Evolutionary conservation across 768 basidiomycete genomes (phyloP).

Genomic region (Guyanaporus albipodus): DNA sequence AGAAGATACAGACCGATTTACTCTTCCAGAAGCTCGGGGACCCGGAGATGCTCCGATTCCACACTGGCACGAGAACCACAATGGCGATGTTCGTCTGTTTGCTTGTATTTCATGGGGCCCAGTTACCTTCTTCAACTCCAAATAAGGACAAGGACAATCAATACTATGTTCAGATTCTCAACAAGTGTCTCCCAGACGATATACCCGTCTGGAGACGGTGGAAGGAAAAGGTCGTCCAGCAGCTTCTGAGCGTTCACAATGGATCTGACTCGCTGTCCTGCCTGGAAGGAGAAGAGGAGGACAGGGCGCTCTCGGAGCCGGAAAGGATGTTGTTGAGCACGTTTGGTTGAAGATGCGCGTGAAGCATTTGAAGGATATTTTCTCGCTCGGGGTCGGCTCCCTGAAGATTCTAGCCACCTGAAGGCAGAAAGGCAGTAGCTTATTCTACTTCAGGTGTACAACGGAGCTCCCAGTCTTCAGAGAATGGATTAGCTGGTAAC

Average conservation of each 20-base stretch:
- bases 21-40: conserved; percentile 13
- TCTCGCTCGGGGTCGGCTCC: neutral
- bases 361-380: conserved; percentile 16
- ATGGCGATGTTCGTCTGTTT: conserved; percentile 23
- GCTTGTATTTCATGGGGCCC: conserved; percentile 15
- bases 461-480: too few species aligned
- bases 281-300: neutral
- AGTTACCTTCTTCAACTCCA: neutral
- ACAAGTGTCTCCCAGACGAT: conserved; percentile 18
- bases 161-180: conserved; percentile 9
- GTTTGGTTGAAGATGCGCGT: conserved; percentile 16
- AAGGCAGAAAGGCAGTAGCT: too few species aligned
- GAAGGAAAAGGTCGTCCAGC: conserved; percentile 15
- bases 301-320: neutral
- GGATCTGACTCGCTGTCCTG: neutral
- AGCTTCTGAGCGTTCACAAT: conserved; percentile 6
- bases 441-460: too few species aligned
- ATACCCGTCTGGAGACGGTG: conserved; percentile 23
- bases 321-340: conserved; percentile 5
- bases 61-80: conserved; percentile 16
- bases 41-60: conserved; percentile 8
- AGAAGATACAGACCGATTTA: conserved; percentile 18
- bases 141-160: neutral
- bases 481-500: too few species aligned
- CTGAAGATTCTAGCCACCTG: neutral